A percentile compares a stretch with the other conserved stretches of the same genome.
Evolutionary conservation across 106 monocot species (phyloP).

Genomic region (Acanthochlamys bracteata): DNA sequence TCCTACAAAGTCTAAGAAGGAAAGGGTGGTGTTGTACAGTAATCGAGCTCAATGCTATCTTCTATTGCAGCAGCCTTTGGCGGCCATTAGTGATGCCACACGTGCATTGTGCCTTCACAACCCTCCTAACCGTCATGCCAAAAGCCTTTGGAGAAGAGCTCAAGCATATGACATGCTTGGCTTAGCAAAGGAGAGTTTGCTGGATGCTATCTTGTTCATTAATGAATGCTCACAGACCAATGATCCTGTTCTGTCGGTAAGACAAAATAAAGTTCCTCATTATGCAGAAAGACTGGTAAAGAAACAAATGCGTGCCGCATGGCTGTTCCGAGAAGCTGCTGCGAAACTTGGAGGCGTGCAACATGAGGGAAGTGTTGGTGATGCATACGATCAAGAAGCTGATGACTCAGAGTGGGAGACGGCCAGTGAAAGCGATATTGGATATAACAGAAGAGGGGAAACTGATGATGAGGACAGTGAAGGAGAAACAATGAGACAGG

Average conservation of each 20-base stretch:
- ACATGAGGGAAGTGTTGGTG: conserved; percentile 35
- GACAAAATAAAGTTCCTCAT: conserved; percentile 86
- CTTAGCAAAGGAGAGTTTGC: conserved; percentile 77
- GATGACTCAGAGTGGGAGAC: conserved; percentile 99
- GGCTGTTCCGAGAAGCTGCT: conserved; percentile 96
- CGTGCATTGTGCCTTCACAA: conserved; percentile 81
- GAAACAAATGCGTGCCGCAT: conserved; percentile 88
- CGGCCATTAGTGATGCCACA: conserved; percentile 88
- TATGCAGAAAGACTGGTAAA: conserved; percentile 89
- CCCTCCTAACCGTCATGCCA: conserved; percentile 74
- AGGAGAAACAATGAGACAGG: conserved; percentile 22
- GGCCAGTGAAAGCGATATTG: conserved; percentile 81
- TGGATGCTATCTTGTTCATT: conserved; percentile 85
- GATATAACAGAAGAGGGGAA: conserved; percentile 32
- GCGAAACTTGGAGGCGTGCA: conserved; percentile 67
- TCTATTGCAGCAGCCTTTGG: conserved; percentile 77
- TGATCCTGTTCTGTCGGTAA: conserved; percentile 66
- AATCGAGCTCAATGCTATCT: conserved; percentile 94
- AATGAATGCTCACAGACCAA: conserved; percentile 80
- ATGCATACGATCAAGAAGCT: conserved; percentile 45
- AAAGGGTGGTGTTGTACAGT: conserved; percentile 82
- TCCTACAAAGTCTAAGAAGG: conserved; percentile 80
- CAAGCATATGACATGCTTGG: conserved; percentile 95
- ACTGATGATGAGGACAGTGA: conserved; percentile 23
- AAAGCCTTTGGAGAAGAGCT: conserved; percentile 90